Conservation (phyloP, 129 eudicot species). For the Flaveria linearis region DNA sequence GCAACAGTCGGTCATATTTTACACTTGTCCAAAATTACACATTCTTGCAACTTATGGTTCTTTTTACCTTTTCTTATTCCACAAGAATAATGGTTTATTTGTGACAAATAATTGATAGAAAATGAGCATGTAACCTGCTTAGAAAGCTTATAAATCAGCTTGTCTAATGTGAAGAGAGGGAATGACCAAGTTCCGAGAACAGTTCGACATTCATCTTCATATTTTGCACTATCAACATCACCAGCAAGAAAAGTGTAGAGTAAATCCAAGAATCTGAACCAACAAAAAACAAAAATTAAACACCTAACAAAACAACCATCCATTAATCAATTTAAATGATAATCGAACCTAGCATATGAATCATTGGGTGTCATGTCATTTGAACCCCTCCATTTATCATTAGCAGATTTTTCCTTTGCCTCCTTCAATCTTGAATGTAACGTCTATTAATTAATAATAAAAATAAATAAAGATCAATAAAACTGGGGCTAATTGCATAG, state of each 20-base stretch:
- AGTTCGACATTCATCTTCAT: conserved; percentile 94
- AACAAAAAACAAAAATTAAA: conserved; percentile 20
- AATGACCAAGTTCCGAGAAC: conserved; percentile 86
- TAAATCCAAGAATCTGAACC: conserved; percentile 68
- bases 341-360: conserved; percentile 64
- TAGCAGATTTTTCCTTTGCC: conserved; percentile 71
- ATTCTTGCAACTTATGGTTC: background rate
- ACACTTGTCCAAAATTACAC: background rate
- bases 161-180: conserved; percentile 86
- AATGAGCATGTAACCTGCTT: conserved; percentile 61
- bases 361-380: conserved; percentile 56
- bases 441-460: conserved; percentile 47
- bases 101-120: background rate
- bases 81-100: background rate
- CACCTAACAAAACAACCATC: conserved; percentile 20
- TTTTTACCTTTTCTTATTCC: conserved; percentile 3
- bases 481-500: background rate
- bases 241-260: conserved; percentile 76
- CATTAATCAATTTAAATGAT: conserved; percentile 15
- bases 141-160: conserved; percentile 79
- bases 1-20: background rate
- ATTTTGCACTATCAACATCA: conserved; percentile 73
- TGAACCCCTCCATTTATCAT: conserved; percentile 71
- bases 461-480: conserved; percentile 3
- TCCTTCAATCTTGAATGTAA: conserved; percentile 74